These are phyloP conservation scores for Plantago lanceolata DNA, from an alignment of 305 asterid species.

Conservation along the genomic window DNA sequence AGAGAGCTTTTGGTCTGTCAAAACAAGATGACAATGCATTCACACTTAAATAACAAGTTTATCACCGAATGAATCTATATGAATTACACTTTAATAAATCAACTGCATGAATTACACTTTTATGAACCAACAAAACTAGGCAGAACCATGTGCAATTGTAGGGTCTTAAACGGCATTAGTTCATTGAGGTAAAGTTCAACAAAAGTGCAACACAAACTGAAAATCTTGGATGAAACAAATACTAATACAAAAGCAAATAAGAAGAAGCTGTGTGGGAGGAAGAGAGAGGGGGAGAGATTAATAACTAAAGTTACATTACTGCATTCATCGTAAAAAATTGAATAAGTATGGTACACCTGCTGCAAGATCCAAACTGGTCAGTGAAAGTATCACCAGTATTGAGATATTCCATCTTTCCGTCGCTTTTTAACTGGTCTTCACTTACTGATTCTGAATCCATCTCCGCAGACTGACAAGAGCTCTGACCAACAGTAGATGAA, in stretches of 20 bases:
- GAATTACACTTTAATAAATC: too few relatives aligned
- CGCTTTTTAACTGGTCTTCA: constrained; percentile 34
- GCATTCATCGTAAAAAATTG: background rate
- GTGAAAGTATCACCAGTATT: constrained; percentile 37
- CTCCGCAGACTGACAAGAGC: constrained; percentile 37
- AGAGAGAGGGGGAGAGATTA: background rate
- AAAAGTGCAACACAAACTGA: too few relatives aligned
- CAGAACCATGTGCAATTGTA: constrained; percentile 4
- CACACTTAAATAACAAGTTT: too few relatives aligned
- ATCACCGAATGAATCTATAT: too few relatives aligned
- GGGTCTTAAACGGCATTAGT: too few relatives aligned
- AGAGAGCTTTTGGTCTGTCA: background rate
- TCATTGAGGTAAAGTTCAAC: too few relatives aligned
- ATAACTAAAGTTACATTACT: background rate
- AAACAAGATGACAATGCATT: background rate
- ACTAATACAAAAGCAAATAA: constrained; percentile 16
- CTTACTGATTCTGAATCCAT: constrained; percentile 37
- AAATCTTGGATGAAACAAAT: constrained; percentile 3
- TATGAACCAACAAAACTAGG: constrained; percentile 10
- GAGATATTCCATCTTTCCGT: constrained; percentile 34
- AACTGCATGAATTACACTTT: background rate
- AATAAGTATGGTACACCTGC: constrained; percentile 37
- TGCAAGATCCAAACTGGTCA: constrained; percentile 44
- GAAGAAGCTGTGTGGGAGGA: background rate
- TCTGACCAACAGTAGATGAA: constrained; percentile 38